These are phyloP conservation scores for Ettlia oleoabundans DNA, from an alignment of 139 green algal genomes.

Conservation along the genomic window DNA sequence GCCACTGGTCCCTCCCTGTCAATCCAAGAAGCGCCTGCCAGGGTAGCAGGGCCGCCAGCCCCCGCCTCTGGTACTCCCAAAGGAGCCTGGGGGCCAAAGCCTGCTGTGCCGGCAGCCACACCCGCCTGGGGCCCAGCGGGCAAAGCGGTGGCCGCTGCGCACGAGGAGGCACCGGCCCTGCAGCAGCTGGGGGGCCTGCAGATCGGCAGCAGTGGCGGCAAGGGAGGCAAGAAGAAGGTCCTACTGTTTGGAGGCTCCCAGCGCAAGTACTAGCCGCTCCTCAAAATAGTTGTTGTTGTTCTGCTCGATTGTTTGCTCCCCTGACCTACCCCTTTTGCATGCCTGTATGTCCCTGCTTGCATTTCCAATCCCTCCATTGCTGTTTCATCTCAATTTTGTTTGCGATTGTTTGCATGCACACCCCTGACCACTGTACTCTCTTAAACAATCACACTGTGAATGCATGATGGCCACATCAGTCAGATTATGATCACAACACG, in stretches of 20 bases:
- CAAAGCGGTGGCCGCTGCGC: not conserved
- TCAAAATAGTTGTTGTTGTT: no score
- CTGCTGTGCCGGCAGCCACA: not conserved
- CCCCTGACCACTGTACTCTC: no score
- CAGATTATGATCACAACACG: no score
- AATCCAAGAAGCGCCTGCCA: not conserved
- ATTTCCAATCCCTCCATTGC: no score
- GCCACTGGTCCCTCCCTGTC: slow-evolving; percentile 67
- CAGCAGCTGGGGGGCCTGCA: slow-evolving; percentile 8
- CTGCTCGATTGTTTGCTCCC: no score
- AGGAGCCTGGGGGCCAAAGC: not conserved
- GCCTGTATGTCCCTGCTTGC: no score
- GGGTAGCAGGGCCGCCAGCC: not conserved
- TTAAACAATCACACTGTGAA: no score
- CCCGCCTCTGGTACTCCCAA: not conserved
- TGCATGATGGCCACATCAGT: no score
- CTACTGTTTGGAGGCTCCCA: slow-evolving; percentile 34
- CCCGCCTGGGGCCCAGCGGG: not conserved
- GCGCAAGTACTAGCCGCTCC: slow-evolving; percentile 30
- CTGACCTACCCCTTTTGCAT: no score
- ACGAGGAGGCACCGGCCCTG: not conserved
- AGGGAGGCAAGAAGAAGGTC: slow-evolving; percentile 38
- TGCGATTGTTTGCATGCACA: no score
- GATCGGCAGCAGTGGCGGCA: not conserved
- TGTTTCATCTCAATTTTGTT: no score